Percentiles rank a stretch among this genome's conserved stretches.
These are phyloP conservation scores for Gomphus bonarii DNA, from an alignment of 1,284 basidiomycete species.

Conservation along the genomic window DNA sequence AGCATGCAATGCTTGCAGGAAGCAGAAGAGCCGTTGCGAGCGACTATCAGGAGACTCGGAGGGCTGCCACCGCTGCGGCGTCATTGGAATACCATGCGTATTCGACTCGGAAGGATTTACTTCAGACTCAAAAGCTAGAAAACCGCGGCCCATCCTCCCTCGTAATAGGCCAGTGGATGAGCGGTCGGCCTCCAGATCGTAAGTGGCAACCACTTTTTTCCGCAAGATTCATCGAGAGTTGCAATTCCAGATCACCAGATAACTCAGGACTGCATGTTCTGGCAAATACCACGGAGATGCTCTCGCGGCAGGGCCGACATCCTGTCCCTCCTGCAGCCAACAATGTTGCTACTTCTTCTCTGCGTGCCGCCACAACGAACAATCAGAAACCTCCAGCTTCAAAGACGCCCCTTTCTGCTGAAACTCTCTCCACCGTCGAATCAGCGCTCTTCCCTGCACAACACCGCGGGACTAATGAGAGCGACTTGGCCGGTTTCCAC, in stretches of 20 bases:
- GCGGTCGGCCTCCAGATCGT: not conserved
- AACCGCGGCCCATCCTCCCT: slow-evolving; percentile 4
- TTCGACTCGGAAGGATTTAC: not conserved
- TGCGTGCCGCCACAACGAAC: not conserved
- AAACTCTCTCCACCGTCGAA: slow-evolving; percentile 9
- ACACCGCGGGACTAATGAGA: not conserved
- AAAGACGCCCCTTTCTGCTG: slow-evolving; percentile 1
- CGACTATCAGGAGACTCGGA: slow-evolving; percentile 1
- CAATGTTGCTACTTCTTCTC: not conserved
- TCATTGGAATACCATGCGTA: slow-evolving; percentile 9
- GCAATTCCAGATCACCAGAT: slow-evolving; percentile 2
- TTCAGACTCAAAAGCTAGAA: not conserved
- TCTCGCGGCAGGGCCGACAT: not conserved
- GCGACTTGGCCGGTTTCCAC: not conserved
- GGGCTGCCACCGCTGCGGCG: slow-evolving; percentile 8
- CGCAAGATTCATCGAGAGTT: not conserved
- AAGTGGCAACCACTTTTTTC: not conserved
- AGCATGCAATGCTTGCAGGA: slow-evolving; percentile 9
- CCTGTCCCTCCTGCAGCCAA: not conserved
- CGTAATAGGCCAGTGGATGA: not conserved
- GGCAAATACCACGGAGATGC: slow-evolving; percentile 7
- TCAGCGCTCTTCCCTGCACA: slow-evolving; percentile 3
- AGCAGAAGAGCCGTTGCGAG: slow-evolving; percentile 10
- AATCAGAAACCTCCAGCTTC: not conserved
- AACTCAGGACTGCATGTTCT: slow-evolving; percentile 1